Evolutionary conservation across 768 basidiomycete genomes (phyloP), one percentile per base, ranked within the genome.

Genomic region (Macrolepiota dolichaula): DNA sequence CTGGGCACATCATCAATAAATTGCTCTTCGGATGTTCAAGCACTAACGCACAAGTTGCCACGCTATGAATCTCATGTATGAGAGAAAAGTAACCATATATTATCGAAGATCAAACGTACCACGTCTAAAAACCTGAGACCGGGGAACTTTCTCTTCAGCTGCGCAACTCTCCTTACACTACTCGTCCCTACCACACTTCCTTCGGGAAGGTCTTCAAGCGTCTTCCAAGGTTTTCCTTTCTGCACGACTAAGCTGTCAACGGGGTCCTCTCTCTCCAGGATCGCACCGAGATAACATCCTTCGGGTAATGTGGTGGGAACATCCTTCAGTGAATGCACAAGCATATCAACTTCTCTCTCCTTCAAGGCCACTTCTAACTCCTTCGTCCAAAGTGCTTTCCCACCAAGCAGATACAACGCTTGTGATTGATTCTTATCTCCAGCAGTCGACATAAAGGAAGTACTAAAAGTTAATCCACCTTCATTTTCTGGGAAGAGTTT

Each of bases 161-260:
- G 96, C 6, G 97, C 96, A 29, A 96, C 88, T 62, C 97, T 77
- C 54, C 97, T 82, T 35, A 99, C 93, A 73, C 92, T 95, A 67
- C 93, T 93, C 47, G 97, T 98, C 13, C 97, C 97, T n/a, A 99
- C 86, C 9, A 96, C 89, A 66, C 88, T 90, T 10, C 94, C 95
- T 12, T 82, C 82, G 1, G 96, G 95, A 44, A 98, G 70, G 35
- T 98, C 96, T 35, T 87, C 88, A 51, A 99, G 74, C 1, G 70
- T 81, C 70, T 81, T 90, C 81, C 89, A 96, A 4, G 62, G 62
- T 56, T 74, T 70, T 3, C 90, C 95, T 55, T 82, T 75, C 77
- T 90, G 94, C 57, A 96, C 87, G 37, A 98, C 91, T 57, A 99
- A 71, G 53, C 89, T 89, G 69, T 99, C 97, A 57, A 88, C 85